Conservation (phyloP, 129 eudicot species). For the Pseudognaphalium luteoalbum region DNA sequence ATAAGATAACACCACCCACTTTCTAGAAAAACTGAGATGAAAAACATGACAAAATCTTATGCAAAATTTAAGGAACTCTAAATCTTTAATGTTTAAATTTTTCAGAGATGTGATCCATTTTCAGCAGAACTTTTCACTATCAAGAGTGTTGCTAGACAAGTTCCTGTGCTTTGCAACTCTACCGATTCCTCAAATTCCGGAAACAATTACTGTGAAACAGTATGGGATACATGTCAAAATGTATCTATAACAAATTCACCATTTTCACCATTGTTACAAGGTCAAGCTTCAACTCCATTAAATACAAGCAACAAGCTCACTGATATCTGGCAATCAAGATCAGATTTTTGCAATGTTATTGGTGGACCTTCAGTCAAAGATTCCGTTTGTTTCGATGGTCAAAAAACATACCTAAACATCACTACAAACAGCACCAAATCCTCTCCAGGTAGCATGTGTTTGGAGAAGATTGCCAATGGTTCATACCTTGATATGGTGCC, state of each 20-base stretch:
- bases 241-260: constrained; percentile 62
- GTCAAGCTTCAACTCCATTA: constrained; percentile 41
- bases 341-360: constrained; percentile 57
- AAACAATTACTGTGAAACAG: constrained; percentile 49
- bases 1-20: background rate
- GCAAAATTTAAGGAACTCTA: background rate
- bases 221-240: constrained; percentile 76
- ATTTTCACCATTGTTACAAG: constrained; percentile 56
- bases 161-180: constrained; percentile 79
- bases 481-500: constrained; percentile 67
- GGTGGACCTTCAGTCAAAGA: constrained; percentile 56
- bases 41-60: background rate
- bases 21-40: no score
- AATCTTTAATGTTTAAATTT: background rate
- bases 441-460: constrained; percentile 69
- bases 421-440: constrained; percentile 37
- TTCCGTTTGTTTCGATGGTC: constrained; percentile 60
- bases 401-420: constrained; percentile 41
- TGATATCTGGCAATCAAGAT: constrained; percentile 61
- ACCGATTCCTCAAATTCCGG: constrained; percentile 38
- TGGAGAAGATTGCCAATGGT: constrained; percentile 74
- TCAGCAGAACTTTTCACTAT: constrained; percentile 66
- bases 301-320: constrained; percentile 56
- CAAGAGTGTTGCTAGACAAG: constrained; percentile 44
- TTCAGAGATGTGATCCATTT: constrained; percentile 78